Conservation (phyloP, 768 basidiomycete species). For the Floccularia luteovirens region DNA sequence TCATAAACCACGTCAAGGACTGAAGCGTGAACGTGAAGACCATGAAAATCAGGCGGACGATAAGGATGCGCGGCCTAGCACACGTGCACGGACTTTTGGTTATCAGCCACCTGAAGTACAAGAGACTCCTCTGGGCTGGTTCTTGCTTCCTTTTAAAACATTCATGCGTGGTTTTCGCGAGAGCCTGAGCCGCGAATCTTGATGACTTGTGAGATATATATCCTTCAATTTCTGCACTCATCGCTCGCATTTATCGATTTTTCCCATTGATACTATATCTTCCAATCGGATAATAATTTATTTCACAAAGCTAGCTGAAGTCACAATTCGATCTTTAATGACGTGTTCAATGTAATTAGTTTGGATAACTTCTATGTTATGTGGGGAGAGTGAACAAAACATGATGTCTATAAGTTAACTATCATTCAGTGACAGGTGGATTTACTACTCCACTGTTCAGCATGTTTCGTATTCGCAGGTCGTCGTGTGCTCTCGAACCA, state of each 20-base stretch:
- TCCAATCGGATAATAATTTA: too few relatives aligned
- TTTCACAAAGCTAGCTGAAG: too few relatives aligned
- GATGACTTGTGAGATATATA: slow-evolving; percentile 12
- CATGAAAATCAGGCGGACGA: slow-evolving; percentile 15
- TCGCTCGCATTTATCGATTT: slow-evolving; percentile 3
- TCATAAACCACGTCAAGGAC: slow-evolving; percentile 23
- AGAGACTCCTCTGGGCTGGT: slow-evolving; percentile 51
- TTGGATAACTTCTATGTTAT: too few relatives aligned
- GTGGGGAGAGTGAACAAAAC: too few relatives aligned
- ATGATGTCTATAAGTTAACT: too few relatives aligned
- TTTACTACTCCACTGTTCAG: too few relatives aligned
- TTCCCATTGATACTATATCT: slow-evolving; percentile 1
- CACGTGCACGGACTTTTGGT: slow-evolving; percentile 43
- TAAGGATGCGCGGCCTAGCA: slow-evolving; percentile 32
- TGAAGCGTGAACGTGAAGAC: slow-evolving; percentile 45
- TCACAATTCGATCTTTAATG: too few relatives aligned
- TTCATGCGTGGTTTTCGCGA: slow-evolving; percentile 66
- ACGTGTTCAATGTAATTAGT: too few relatives aligned
- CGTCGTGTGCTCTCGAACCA: too few relatives aligned
- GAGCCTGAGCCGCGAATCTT: too few relatives aligned
- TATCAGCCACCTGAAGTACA: slow-evolving; percentile 35
- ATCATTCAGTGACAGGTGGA: too few relatives aligned
- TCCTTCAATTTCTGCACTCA: slow-evolving; percentile 7
- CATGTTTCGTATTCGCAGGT: too few relatives aligned
- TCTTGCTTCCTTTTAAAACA: slow-evolving; percentile 53